These are phyloP conservation scores for Boeremia lycopersici DNA, from an alignment of 2,329 filamentous ascomycete genomes.

Conservation along the genomic window DNA sequence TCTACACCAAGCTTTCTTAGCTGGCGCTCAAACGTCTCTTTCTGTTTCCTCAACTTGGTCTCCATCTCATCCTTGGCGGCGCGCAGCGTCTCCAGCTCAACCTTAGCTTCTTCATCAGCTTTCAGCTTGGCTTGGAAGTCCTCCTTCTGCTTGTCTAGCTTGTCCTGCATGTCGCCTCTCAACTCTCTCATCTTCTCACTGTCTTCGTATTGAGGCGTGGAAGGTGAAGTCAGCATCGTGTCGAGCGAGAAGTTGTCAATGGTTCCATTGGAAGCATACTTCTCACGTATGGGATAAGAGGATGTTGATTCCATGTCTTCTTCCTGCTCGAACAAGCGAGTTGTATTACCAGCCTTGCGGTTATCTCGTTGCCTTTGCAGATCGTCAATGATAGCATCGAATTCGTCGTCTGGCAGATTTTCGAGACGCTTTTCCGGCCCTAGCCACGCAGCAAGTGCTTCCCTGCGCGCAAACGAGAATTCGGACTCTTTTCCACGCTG, in stretches of 20 bases:
- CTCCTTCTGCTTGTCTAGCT: slow-evolving; percentile 83
- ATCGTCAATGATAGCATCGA: slow-evolving; percentile 92
- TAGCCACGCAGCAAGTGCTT: slow-evolving; percentile 89
- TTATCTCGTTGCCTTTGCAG: slow-evolving; percentile 87
- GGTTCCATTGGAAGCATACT: slow-evolving; percentile 93
- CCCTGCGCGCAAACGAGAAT: slow-evolving; percentile 90
- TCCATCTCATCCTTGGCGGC: slow-evolving; percentile 88
- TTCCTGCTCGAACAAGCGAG: slow-evolving; percentile 63
- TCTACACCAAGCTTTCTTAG: slow-evolving; percentile 69
- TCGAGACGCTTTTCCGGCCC: slow-evolving; percentile 91
- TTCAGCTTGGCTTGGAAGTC: slow-evolving; percentile 81
- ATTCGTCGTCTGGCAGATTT: slow-evolving; percentile 87
- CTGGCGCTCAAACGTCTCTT: slow-evolving; percentile 82
- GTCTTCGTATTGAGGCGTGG: slow-evolving; percentile 82
- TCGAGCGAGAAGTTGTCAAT: slow-evolving; percentile 96
- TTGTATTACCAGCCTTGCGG: slow-evolving; percentile 69
- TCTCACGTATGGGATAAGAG: slow-evolving; percentile 87
- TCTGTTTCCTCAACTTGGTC: slow-evolving; percentile 80
- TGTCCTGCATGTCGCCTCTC: slow-evolving; percentile 81
- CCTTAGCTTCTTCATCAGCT: slow-evolving; percentile 72
- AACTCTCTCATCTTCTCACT: slow-evolving; percentile 77
- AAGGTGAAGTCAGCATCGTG: slow-evolving; percentile 91
- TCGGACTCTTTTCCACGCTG: slow-evolving; percentile 78
- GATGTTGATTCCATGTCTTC: slow-evolving; percentile 89
- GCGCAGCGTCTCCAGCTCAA: slow-evolving; percentile 80